Base-by-base conservation (phyloP, 257 asterid genomes). In the Solanum bukasovii region DNA sequence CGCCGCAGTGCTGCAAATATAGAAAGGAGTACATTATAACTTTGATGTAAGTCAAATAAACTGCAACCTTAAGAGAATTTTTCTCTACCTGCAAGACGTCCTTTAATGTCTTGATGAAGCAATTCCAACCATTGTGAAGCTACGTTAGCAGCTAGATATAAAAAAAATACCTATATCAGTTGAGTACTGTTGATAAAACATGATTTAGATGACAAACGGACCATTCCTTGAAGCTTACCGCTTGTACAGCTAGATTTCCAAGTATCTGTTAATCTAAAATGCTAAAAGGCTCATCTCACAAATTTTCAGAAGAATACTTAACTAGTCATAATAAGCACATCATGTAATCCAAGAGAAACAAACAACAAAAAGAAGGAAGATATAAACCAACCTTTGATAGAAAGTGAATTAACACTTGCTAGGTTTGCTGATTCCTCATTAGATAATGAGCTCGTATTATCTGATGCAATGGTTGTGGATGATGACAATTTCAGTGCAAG, bases 51-150 rank as follows among this genome's bases (percentile, higher is more conserved):
- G 37, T 59, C 44, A 31, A 63, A 89, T 5, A 87, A 34, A n/a
- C 42, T 44, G 67, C 35, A 87, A 88, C 35, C 81, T 81, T 31
- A 7, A 8, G 86, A 75, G 86, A 84, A 79, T 79, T 40, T 83
- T 88, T 84, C 31, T 75, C 7, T 89, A 93, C 99, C 98, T 63
- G 98, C 93, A 88, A 97, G 98, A 38, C 99, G 98, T 21, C 98
- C 98, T 89, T 79, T 92, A 40, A 94, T 92, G 90, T 97, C 99
- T 90, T 95, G 98, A 88, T 90, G 93, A 90, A 97, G 94, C 90
- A 97, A 97, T 67, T 94, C 99, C 97, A 97, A 87, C 99, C 99
- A 97, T 59, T 96, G 99, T 35, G 98, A 93, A 90, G 99, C 99
- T 44, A 95, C 88, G 11, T 52, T 86, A 61, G 88, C 88, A 49